These are phyloP conservation scores for Fusarium neocosmosporiellum DNA, from an alignment of 2,329 filamentous ascomycete species.

Conservation along the genomic window DNA sequence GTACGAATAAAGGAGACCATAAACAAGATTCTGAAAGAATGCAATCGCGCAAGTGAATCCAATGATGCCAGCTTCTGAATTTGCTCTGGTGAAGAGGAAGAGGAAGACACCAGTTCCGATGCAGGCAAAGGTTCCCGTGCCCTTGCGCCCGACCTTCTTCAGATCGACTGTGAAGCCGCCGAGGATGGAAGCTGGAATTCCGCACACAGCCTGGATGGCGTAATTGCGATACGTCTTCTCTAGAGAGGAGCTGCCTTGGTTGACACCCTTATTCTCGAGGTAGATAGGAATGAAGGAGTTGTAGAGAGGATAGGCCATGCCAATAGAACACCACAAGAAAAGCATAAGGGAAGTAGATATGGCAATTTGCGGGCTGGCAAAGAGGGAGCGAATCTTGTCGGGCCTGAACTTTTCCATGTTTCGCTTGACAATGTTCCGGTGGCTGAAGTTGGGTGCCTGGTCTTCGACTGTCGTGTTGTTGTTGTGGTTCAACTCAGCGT, in stretches of 20 bases:
- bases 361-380: constrained; percentile 62
- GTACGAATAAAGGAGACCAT: constrained; percentile 27
- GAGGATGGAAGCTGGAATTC: constrained; percentile 33
- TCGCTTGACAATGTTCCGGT: constrained; percentile 13
- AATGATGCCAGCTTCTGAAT: constrained; percentile 19
- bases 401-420: constrained; percentile 61
- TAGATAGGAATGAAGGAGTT: constrained; percentile 57
- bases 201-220: constrained; percentile 37
- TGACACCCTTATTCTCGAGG: constrained; percentile 41
- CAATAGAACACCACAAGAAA: constrained; percentile 68
- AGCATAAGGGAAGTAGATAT: constrained; percentile 65
- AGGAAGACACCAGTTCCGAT: constrained; percentile 4
- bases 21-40: constrained; percentile 39
- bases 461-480: background rate
- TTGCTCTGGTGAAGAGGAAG: background rate
- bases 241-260: background rate
- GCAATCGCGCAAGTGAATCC: constrained; percentile 38
- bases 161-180: constrained; percentile 36
- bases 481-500: background rate
- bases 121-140: constrained; percentile 31
- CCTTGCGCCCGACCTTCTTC: constrained; percentile 34
- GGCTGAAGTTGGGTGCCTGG: background rate
- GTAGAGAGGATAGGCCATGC: constrained; percentile 67
- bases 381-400: constrained; percentile 64
- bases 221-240: constrained; percentile 31